phyloP scores from a whole-genome alignment of 257 asterid genomes.

The Paulownia fortunei region DNA sequence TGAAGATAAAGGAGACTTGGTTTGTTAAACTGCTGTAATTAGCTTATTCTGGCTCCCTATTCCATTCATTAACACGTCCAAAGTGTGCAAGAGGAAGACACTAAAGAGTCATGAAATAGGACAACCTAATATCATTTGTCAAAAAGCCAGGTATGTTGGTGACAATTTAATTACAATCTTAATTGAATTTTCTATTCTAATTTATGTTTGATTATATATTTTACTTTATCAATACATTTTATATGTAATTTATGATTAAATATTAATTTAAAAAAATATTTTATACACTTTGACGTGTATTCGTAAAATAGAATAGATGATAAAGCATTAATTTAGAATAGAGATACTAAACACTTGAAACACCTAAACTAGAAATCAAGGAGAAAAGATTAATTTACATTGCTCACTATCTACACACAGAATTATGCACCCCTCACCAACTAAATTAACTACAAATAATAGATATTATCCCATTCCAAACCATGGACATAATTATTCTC shows the following conservation, averaged over 20 bases:
- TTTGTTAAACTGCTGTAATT: no score
- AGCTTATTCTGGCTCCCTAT: background rate
- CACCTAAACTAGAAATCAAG: background rate
- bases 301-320: no score
- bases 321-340: no score
- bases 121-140: background rate
- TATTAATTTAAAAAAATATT: no score
- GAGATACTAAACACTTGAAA: slow-evolving; percentile 2
- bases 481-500: slow-evolving; percentile 32
- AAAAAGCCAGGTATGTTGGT: background rate
- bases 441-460: slow-evolving; percentile 20
- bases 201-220: no score
- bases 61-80: background rate
- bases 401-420: background rate
- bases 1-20: no score
- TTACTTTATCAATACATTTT: no score
- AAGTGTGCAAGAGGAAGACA: no score
- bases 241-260: no score
- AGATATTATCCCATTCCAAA: slow-evolving; percentile 47
- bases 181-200: no score
- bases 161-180: background rate
- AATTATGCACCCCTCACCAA: background rate
- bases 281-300: no score
- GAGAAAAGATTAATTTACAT: slow-evolving; percentile 4
- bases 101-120: background rate